These are phyloP conservation scores for Monosporascus sp. DNA, from an alignment of 2,329 filamentous ascomycete genomes.

Conservation along the genomic window DNA sequence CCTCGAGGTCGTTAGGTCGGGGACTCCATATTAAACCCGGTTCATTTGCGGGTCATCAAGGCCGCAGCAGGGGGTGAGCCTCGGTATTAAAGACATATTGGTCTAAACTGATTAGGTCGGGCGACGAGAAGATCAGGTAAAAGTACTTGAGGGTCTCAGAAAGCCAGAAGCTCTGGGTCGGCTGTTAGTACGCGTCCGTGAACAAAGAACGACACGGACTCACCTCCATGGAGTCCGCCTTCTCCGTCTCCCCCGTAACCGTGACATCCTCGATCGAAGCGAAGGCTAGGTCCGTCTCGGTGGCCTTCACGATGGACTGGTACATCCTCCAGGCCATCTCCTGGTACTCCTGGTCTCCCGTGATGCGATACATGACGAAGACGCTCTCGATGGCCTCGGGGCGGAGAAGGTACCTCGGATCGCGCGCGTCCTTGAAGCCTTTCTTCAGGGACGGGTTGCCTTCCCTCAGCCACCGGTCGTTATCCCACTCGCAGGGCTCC, in stretches of 20 bases:
- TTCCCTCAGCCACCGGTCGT: constrained; percentile 21
- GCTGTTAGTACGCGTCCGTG: constrained; percentile 39
- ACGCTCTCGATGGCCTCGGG: constrained; percentile 50
- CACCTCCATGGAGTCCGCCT: constrained; percentile 23
- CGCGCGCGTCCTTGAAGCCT: constrained; percentile 58
- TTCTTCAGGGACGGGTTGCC: constrained; percentile 31
- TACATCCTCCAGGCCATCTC: constrained; percentile 52
- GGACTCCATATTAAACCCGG: not conserved
- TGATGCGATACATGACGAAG: constrained; percentile 50
- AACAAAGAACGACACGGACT: constrained; percentile 2
- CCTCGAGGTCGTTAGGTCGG: too few relatives aligned
- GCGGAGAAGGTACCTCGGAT: constrained; percentile 45
- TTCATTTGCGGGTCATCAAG: constrained; percentile 2
- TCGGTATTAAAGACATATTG: constrained; percentile 59
- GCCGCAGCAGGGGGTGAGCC: constrained; percentile 37
- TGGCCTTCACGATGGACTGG: constrained; percentile 38
- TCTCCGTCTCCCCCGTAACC: constrained; percentile 36
- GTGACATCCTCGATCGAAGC: constrained; percentile 48
- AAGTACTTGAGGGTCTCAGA: constrained; percentile 74
- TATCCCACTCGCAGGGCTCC: constrained; percentile 38
- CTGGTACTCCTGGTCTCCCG: constrained; percentile 41
- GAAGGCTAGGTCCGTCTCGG: constrained; percentile 42
- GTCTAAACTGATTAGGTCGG: constrained; percentile 60
- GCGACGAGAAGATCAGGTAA: constrained; percentile 64
- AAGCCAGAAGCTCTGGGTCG: constrained; percentile 62